phyloP scores from a whole-genome alignment of 129 eudicot genomes.

The Solidago caesia region DNA sequence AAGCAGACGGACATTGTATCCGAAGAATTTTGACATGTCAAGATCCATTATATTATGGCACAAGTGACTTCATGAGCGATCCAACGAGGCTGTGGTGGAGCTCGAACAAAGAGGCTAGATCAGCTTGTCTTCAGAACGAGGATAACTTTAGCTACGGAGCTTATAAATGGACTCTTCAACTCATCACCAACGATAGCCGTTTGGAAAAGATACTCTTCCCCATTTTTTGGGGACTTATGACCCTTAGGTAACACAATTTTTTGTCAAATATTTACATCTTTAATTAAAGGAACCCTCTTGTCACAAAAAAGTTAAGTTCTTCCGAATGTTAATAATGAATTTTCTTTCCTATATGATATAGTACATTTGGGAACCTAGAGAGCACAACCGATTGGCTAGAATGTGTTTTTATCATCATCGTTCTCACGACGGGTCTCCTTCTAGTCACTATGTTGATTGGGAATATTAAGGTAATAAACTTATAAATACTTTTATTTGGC shows the following conservation, averaged over 20 bases:
- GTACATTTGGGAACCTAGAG: slow-evolving; percentile 96
- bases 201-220: slow-evolving; percentile 90
- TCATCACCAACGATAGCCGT: slow-evolving; percentile 74
- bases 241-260: slow-evolving; percentile 59
- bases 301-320: not conserved
- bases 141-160: slow-evolving; percentile 73
- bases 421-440: slow-evolving; percentile 83
- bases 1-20: slow-evolving; percentile 44
- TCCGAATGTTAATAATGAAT: not conserved
- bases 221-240: slow-evolving; percentile 98
- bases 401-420: slow-evolving; percentile 75
- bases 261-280: not conserved
- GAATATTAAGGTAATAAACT: slow-evolving; percentile 72
- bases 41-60: slow-evolving; percentile 69
- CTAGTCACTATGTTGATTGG: slow-evolving; percentile 99
- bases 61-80: slow-evolving; percentile 36
- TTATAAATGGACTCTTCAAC: slow-evolving; percentile 90
- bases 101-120: slow-evolving; percentile 54
- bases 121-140: slow-evolving; percentile 51
- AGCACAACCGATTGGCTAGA: slow-evolving; percentile 96
- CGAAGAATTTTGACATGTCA: slow-evolving; percentile 56
- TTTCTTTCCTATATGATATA: slow-evolving; percentile 11
- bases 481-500: not conserved
- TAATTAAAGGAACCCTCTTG: too few relatives aligned
- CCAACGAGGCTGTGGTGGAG: slow-evolving; percentile 56